A percentile compares a stretch with the other conserved stretches of the same genome.
Conservation (phyloP, 208 protist species). For the Acanthamoeba triangularis region DNA sequence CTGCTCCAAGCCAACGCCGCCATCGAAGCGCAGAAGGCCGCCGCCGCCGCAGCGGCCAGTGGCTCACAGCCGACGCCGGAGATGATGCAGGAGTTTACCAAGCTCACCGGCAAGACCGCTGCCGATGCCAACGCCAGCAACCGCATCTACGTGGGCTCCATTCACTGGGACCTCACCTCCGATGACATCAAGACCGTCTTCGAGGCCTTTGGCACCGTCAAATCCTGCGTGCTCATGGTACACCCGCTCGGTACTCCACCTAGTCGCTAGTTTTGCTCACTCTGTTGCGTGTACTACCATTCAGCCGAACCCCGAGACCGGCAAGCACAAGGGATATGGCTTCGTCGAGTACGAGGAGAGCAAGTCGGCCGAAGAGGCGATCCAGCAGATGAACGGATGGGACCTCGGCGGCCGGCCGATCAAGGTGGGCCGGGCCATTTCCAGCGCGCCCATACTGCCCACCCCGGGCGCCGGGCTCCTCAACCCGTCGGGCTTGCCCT, state of each 20-base stretch:
- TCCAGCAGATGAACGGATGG: constrained; percentile 72
- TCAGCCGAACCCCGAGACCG: constrained; percentile 72
- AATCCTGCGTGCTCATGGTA: constrained; percentile 74
- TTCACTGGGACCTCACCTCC: constrained; percentile 71
- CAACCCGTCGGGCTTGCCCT: not conserved
- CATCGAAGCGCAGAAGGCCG: constrained; percentile 21
- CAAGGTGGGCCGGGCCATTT: constrained; percentile 46
- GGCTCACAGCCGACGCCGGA: constrained; percentile 33
- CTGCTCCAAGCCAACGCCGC: not conserved
- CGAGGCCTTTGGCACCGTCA: constrained; percentile 54
- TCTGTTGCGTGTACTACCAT: not conserved
- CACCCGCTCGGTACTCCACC: not conserved
- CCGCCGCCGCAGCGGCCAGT: not conserved
- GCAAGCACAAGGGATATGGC: constrained; percentile 77
- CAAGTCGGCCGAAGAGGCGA: constrained; percentile 61
- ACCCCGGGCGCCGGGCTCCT: constrained; percentile 7
- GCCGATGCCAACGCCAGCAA: constrained; percentile 8
- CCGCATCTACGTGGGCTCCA: constrained; percentile 76
- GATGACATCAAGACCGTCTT: constrained; percentile 60
- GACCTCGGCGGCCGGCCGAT: constrained; percentile 64
- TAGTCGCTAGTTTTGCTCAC: not conserved
- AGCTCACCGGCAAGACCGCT: not conserved
- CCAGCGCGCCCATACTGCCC: constrained; percentile 52
- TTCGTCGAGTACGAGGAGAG: constrained; percentile 72
- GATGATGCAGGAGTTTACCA: constrained; percentile 52